Percentiles rank a stretch among this genome's conserved stretches.
Evolutionary conservation across 1,139 yeast genomes (phyloP).

Genomic region (Pneumocystis wakefieldiae): DNA sequence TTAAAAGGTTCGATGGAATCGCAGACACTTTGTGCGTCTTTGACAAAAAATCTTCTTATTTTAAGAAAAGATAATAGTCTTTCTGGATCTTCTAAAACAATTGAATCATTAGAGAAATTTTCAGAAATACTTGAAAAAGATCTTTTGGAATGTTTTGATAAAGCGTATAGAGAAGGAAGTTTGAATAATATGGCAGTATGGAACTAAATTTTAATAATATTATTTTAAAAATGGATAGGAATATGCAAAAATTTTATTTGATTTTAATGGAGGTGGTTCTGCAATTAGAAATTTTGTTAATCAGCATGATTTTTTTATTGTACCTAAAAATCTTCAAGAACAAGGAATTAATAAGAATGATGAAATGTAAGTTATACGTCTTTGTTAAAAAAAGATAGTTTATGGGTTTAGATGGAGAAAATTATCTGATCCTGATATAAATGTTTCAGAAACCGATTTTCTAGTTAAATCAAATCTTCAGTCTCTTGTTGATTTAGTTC

Average conservation of each 20-base stretch:
- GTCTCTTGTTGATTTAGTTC: constrained; percentile 30
- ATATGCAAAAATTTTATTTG: constrained; percentile 61
- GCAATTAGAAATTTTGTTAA: constrained; percentile 73
- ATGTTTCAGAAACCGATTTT: constrained; percentile 26
- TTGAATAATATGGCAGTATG: constrained; percentile 54
- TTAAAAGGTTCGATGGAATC: constrained; percentile 33
- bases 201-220: not conserved
- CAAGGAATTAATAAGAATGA: constrained; percentile 25
- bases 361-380: constrained; percentile 17
- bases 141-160: constrained; percentile 27
- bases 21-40: constrained; percentile 51
- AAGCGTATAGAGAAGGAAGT: constrained; percentile 37
- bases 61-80: constrained; percentile 39
- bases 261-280: constrained; percentile 72
- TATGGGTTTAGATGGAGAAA: constrained; percentile 27
- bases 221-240: constrained; percentile 3
- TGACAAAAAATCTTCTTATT: constrained; percentile 49
- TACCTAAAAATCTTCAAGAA: constrained; percentile 32
- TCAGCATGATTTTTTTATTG: constrained; percentile 58
- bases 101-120: constrained; percentile 43
- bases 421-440: constrained; percentile 34
- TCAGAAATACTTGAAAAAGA: constrained; percentile 65
- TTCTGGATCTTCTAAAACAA: constrained; percentile 11
- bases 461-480: constrained; percentile 22
- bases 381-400: not conserved